phyloP scores from a whole-genome alignment of 345 rosid species.

The Draba incana region DNA sequence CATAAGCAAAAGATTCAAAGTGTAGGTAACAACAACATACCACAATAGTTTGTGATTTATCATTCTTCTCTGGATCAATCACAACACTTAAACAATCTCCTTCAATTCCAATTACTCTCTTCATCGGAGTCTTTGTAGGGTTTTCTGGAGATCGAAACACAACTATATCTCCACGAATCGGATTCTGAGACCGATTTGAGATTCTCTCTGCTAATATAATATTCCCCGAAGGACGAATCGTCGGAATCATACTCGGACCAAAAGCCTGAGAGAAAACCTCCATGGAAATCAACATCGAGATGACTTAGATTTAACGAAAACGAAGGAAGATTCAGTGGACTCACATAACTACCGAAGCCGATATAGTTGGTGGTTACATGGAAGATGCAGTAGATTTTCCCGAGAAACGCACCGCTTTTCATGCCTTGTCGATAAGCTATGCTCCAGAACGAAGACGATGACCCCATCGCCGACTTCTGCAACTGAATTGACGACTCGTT shows the following conservation, averaged over 20 bases:
- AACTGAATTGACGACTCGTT: neutral
- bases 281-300: neutral
- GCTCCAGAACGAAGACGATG: slow-evolving; percentile 37
- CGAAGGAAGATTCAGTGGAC: slow-evolving; percentile 5
- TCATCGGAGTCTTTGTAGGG: slow-evolving; percentile 52
- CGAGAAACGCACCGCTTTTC: slow-evolving; percentile 24
- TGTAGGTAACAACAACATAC: slow-evolving; percentile 39
- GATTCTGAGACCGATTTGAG: slow-evolving; percentile 51
- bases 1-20: slow-evolving; percentile 4
- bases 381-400: slow-evolving; percentile 50
- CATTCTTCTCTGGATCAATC: slow-evolving; percentile 49
- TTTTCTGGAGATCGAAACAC: slow-evolving; percentile 58
- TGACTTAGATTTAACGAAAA: neutral
- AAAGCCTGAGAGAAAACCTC: slow-evolving; percentile 39
- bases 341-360: slow-evolving; percentile 51
- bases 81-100: slow-evolving; percentile 62
- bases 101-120: slow-evolving; percentile 66
- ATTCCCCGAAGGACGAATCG: slow-evolving; percentile 55
- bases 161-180: slow-evolving; percentile 66
- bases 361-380: slow-evolving; percentile 56
- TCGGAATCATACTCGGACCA: slow-evolving; percentile 87
- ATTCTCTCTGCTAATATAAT: slow-evolving; percentile 58
- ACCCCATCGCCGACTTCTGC: slow-evolving; percentile 17
- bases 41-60: slow-evolving; percentile 47
- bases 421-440: slow-evolving; percentile 34